phyloP scores from a whole-genome alignment of 306 rosid genomes.

The Ormosia semicastrata region DNA sequence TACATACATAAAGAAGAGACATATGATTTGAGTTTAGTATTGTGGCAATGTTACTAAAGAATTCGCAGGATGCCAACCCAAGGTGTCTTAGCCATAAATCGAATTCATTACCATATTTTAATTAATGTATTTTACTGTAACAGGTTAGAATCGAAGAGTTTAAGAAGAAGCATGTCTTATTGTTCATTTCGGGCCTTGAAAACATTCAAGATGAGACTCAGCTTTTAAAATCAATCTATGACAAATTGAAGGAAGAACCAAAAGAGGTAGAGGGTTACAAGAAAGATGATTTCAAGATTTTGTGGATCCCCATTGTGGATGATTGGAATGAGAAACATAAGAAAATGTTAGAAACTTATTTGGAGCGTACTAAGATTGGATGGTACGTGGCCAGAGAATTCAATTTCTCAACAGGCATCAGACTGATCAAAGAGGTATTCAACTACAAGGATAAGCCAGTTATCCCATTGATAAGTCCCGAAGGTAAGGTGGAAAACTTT shows the following conservation, averaged over 20 bases:
- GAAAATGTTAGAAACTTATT: neutral
- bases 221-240: slow-evolving; percentile 8
- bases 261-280: slow-evolving; percentile 14
- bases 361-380: neutral
- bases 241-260: slow-evolving; percentile 3
- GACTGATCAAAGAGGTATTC: neutral
- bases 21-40: too few species aligned
- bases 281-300: slow-evolving; percentile 28
- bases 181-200: slow-evolving; percentile 30
- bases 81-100: too few species aligned
- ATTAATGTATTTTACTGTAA: neutral
- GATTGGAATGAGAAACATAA: neutral
- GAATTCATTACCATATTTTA: too few species aligned
- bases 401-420: neutral
- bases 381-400: slow-evolving; percentile 24
- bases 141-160: slow-evolving; percentile 31
- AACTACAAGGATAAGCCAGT: neutral
- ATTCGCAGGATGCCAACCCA: neutral
- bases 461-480: slow-evolving; percentile 19
- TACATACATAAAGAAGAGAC: too few species aligned
- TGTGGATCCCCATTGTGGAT: slow-evolving; percentile 35
- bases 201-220: slow-evolving; percentile 16
- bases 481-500: slow-evolving; percentile 22
- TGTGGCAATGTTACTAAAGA: neutral
- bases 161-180: slow-evolving; percentile 8